Percentiles rank a stretch among this genome's conserved stretches.
These are phyloP conservation scores for Flueggea neowawraea DNA, from an alignment of 441 rosid species.

Conservation along the genomic window DNA sequence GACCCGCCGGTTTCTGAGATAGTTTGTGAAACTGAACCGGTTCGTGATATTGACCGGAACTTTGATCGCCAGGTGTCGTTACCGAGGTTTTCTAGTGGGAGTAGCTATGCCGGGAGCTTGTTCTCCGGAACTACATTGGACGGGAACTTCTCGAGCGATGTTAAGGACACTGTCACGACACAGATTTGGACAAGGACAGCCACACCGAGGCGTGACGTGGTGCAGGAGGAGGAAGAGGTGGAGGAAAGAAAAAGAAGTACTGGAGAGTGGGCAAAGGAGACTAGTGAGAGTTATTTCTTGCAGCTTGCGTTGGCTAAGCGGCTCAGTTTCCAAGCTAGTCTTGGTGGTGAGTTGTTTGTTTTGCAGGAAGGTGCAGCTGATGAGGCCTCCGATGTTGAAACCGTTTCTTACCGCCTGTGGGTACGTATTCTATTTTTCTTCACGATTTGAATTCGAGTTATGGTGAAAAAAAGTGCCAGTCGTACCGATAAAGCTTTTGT, in stretches of 20 bases:
- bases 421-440: conserved; percentile 21
- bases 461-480: too few relatives aligned
- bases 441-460: too few relatives aligned
- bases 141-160: conserved; percentile 56
- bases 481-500: too few relatives aligned
- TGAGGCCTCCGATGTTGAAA: conserved; percentile 38
- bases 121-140: conserved; percentile 75
- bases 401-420: conserved; percentile 88
- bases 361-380: conserved; percentile 26
- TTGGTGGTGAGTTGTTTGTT: conserved; percentile 38
- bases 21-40: conserved; percentile 14
- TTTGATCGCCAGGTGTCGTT: conserved; percentile 71
- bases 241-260: conserved; percentile 19
- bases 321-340: conserved; percentile 62
- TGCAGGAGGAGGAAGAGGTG: conserved; percentile 6
- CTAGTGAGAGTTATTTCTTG: conserved; percentile 62
- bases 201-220: conserved; percentile 31
- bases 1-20: conserved; percentile 21
- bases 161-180: conserved; percentile 43
- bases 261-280: conserved; percentile 32
- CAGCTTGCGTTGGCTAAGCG: conserved; percentile 80
- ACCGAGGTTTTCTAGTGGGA: conserved; percentile 82
- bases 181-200: conserved; percentile 25
- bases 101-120: conserved; percentile 81
- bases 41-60: conserved; percentile 38